Evolutionary conservation across 2,329 filamentous ascomycete genomes (phyloP).

Genomic region (Pseudogymnoascus verrucosus): DNA sequence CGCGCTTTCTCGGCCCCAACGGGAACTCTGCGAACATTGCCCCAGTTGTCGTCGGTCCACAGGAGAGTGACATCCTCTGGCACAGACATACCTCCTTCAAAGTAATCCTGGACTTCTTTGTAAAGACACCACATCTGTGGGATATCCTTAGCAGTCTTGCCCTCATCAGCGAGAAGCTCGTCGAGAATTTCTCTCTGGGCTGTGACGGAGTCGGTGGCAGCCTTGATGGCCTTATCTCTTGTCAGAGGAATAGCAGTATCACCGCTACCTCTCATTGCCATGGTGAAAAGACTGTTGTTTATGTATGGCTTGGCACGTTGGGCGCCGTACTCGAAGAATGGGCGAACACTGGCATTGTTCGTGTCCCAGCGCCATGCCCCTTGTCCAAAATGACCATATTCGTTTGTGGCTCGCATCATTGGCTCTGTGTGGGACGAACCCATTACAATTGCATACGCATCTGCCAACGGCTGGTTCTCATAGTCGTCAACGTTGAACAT

Average conservation of each 20-base stretch:
- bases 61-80: conserved; percentile 61
- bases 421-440: conserved; percentile 68
- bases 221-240: conserved; percentile 45
- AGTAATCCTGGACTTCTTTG: conserved; percentile 64
- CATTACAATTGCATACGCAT: conserved; percentile 68
- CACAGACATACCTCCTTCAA: conserved; percentile 52
- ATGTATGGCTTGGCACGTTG: conserved; percentile 58
- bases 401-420: conserved; percentile 54
- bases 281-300: conserved; percentile 55
- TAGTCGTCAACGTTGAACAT: conserved; percentile 68
- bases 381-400: conserved; percentile 42
- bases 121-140: conserved; percentile 68
- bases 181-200: conserved; percentile 52
- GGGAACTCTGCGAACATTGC: conserved; percentile 54
- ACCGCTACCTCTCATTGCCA: conserved; percentile 62
- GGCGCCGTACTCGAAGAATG: conserved; percentile 62
- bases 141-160: conserved; percentile 34
- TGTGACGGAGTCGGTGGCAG: conserved; percentile 52
- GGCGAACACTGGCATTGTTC: conserved; percentile 59
- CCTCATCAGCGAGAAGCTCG: conserved; percentile 40
- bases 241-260: conserved; percentile 53
- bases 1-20: conserved; percentile 47
- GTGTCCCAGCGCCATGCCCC: conserved; percentile 63
- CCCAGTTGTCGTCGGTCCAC: conserved; percentile 62
- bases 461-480: conserved; percentile 58